These are phyloP conservation scores for Conringia planisiliqua DNA, from an alignment of 345 rosid genomes.

Conservation along the genomic window DNA sequence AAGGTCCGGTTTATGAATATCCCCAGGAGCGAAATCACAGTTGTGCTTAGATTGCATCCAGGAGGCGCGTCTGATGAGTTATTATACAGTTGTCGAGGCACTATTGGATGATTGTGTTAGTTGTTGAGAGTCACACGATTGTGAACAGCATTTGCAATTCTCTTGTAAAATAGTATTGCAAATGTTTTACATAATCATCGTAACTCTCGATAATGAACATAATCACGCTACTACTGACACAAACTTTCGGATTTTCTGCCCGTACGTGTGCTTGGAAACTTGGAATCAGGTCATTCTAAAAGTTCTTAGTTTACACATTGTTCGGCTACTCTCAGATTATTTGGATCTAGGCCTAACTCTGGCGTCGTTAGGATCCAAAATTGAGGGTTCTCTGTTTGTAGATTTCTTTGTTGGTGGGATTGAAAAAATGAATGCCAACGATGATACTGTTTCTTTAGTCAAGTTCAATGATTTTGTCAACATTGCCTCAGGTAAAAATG, in stretches of 20 bases:
- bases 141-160: no score
- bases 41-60: background rate
- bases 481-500: background rate
- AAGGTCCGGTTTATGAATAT: no score
- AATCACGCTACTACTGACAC: background rate
- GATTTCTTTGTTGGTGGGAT: background rate
- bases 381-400: background rate
- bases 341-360: background rate
- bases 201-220: background rate
- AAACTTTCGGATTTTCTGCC: background rate
- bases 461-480: constrained; percentile 8
- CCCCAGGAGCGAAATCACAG: no score
- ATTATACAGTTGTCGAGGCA: no score
- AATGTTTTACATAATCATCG: no score
- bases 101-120: no score
- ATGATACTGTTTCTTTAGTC: background rate
- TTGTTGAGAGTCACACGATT: no score
- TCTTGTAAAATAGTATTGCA: no score
- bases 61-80: background rate
- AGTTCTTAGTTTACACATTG: no score
- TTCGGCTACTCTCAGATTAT: no score
- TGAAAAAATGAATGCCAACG: background rate
- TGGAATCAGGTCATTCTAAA: background rate
- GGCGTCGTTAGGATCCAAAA: background rate
- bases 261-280: background rate